phyloP scores from a whole-genome alignment of 2,329 filamentous ascomycete species.

The Epichloe typhina region DNA sequence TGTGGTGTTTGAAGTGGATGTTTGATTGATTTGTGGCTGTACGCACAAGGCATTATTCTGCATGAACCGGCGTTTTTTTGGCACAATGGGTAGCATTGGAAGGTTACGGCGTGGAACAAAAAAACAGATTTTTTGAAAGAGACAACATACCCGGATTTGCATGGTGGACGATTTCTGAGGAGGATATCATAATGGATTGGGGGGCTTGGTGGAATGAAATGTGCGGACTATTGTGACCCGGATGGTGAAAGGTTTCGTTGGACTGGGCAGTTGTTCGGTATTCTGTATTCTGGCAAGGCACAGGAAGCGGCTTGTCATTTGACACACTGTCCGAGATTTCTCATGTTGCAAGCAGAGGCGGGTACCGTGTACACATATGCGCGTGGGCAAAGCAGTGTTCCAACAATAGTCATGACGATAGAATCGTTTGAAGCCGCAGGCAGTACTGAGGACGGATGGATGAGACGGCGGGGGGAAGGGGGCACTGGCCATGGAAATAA shows the following conservation, averaged over 20 bases:
- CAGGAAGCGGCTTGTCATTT: not conserved
- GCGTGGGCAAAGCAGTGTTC: not conserved
- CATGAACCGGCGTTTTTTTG: conserved; percentile 15
- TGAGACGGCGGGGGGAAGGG: too few species aligned
- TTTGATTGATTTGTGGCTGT: conserved; percentile 6
- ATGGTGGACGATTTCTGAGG: conserved; percentile 9
- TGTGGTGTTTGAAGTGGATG: not conserved
- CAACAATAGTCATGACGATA: not conserved
- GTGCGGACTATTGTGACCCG: not conserved
- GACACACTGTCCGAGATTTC: not conserved
- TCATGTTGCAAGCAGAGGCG: not conserved
- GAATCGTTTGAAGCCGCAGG: not conserved
- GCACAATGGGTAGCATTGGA: conserved; percentile 10
- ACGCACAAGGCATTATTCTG: conserved; percentile 11
- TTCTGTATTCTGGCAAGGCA: not conserved
- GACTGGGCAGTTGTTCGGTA: not conserved
- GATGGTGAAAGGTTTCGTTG: not conserved
- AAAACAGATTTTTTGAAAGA: conserved; percentile 7
- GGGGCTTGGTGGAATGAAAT: not conserved
- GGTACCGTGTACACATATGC: not conserved
- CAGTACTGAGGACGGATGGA: too few species aligned
- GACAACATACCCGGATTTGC: conserved; percentile 16
- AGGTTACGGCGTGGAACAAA: conserved; percentile 9
- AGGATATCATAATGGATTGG: conserved; percentile 9
- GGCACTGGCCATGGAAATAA: too few species aligned